These are phyloP conservation scores for Penicillium roqueforti DNA, from an alignment of 495 filamentous ascomycete species.

Conservation along the genomic window DNA sequence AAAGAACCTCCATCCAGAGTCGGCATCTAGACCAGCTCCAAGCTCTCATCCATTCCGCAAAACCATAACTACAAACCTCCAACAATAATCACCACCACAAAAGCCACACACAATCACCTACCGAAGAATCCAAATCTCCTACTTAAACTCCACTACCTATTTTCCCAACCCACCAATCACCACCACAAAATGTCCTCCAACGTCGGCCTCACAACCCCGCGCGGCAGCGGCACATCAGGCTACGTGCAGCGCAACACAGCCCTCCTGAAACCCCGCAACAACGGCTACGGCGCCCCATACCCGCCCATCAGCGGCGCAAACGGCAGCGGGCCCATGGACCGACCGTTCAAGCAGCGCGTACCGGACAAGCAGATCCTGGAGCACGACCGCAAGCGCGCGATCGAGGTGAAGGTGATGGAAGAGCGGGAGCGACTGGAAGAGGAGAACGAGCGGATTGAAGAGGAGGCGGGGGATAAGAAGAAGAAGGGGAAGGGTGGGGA, in stretches of 20 bases:
- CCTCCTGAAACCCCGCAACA: conserved; percentile 71
- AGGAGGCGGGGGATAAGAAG: conserved; percentile 14
- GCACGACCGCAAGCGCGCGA: conserved; percentile 81
- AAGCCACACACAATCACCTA: not conserved
- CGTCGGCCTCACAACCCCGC: conserved; percentile 92
- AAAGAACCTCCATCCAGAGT: not conserved
- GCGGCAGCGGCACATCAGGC: conserved; percentile 91
- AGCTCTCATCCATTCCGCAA: not conserved
- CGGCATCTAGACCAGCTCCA: not conserved
- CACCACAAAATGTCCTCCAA: conserved; percentile 80
- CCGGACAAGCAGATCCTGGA: conserved; percentile 90
- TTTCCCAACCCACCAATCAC: not conserved
- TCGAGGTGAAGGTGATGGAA: conserved; percentile 91
- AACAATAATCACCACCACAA: not conserved
- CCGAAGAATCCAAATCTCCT: not conserved
- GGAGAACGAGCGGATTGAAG: conserved; percentile 53
- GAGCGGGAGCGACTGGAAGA: conserved; percentile 86
- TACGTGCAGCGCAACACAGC: conserved; percentile 96
- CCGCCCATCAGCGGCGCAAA: conserved; percentile 34
- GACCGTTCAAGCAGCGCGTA: conserved; percentile 74
- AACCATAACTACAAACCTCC: not conserved
- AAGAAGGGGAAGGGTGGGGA: conserved; percentile 27
- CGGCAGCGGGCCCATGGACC: conserved; percentile 34
- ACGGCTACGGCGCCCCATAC: conserved; percentile 50
- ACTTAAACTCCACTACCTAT: not conserved